A percentile compares a stretch with the other conserved stretches of the same genome.
These are phyloP conservation scores for Stenogyne calaminthoides DNA, from an alignment of 305 asterid species.

Conservation along the genomic window DNA sequence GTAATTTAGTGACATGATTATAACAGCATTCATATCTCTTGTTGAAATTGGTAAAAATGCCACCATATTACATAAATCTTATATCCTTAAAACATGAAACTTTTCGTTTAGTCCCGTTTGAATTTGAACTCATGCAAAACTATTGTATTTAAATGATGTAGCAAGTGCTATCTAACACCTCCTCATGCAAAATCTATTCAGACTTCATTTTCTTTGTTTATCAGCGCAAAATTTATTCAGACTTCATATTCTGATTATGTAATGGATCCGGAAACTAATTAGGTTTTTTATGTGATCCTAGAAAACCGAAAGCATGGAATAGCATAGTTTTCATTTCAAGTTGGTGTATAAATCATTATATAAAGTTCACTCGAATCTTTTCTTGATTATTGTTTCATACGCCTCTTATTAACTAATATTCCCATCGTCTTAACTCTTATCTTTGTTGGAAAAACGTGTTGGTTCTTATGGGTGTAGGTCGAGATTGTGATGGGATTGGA, in stretches of 20 bases:
- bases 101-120: neutral
- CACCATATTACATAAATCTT: neutral
- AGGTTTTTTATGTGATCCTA: neutral
- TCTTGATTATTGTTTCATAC: too few relatives aligned
- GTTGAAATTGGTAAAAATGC: neutral
- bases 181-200: neutral
- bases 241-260: neutral
- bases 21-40: neutral
- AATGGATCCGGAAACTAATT: neutral
- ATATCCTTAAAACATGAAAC: neutral
- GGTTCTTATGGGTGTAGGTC: slow-evolving; percentile 18
- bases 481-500: slow-evolving; percentile 48
- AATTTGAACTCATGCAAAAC: neutral
- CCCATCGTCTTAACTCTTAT: neutral
- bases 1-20: neutral
- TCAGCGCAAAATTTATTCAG: too few relatives aligned
- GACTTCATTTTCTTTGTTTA: too few relatives aligned
- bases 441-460: neutral
- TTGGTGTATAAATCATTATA: neutral
- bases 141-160: neutral
- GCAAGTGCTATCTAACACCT: neutral
- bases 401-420: too few relatives aligned
- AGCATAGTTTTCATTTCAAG: neutral
- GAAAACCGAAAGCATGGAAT: neutral
- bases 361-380: neutral